These are phyloP conservation scores for Venturia asperata DNA, from an alignment of 2,329 filamentous ascomycete genomes.

Conservation along the genomic window DNA sequence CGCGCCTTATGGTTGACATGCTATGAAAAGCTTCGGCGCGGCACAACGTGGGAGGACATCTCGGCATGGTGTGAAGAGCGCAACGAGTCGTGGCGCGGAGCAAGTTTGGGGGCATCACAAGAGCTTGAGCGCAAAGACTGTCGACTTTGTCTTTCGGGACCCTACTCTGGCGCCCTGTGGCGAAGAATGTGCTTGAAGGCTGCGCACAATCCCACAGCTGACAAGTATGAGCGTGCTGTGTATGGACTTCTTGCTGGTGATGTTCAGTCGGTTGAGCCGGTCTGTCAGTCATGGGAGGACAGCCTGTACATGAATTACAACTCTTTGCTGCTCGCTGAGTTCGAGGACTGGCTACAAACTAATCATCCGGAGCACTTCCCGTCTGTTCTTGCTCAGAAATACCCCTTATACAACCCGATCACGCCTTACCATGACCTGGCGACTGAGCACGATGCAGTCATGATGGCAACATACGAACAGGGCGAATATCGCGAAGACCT, in stretches of 20 bases:
- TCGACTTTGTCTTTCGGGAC: slow-evolving; percentile 33
- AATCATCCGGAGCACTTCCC: slow-evolving; percentile 49
- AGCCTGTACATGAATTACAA: slow-evolving; percentile 83
- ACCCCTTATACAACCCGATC: slow-evolving; percentile 58
- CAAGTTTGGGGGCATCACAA: slow-evolving; percentile 56
- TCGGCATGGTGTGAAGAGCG: slow-evolving; percentile 79
- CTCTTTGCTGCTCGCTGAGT: slow-evolving; percentile 70
- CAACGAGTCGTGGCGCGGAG: slow-evolving; percentile 82
- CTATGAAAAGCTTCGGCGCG: slow-evolving; percentile 84
- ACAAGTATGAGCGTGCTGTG: slow-evolving; percentile 78
- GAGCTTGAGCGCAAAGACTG: slow-evolving; percentile 38
- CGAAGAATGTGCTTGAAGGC: slow-evolving; percentile 70
- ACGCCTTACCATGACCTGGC: slow-evolving; percentile 39
- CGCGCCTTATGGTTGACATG: slow-evolving; percentile 87
- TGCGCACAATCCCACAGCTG: slow-evolving; percentile 57
- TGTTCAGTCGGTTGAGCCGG: slow-evolving; percentile 64
- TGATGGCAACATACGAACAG: slow-evolving; percentile 53
- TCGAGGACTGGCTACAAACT: slow-evolving; percentile 61
- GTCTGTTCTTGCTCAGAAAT: slow-evolving; percentile 50
- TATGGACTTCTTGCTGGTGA: slow-evolving; percentile 89
- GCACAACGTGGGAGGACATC: slow-evolving; percentile 66
- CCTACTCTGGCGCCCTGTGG: slow-evolving; percentile 51
- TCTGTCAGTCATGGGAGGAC: slow-evolving; percentile 78
- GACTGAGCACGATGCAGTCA: not conserved
- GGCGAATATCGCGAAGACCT: slow-evolving; percentile 52